Conservation (phyloP, 2,329 filamentous ascomycete genomes). For the Macrophomina tecta region DNA sequence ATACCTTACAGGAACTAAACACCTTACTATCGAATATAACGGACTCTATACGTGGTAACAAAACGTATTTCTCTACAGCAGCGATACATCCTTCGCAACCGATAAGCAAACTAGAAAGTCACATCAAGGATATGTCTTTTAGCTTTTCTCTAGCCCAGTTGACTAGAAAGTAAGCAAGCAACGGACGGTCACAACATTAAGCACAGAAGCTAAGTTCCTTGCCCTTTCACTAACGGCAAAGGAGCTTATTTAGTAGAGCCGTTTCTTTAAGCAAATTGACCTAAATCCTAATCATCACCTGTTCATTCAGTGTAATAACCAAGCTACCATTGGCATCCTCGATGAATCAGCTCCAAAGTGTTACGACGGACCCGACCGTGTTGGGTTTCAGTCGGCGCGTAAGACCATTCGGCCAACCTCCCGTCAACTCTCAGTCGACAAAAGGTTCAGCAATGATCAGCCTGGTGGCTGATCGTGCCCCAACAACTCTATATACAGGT, state of each 20-base stretch:
- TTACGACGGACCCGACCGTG: no score
- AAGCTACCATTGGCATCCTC: background rate
- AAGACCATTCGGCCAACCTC: no score
- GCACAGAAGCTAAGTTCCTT: constrained; percentile 34
- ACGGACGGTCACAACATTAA: constrained; percentile 33
- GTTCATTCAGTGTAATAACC: constrained; percentile 24
- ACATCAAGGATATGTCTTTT: constrained; percentile 35
- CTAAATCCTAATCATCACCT: constrained; percentile 17
- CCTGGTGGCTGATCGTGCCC: no score
- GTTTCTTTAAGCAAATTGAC: constrained; percentile 31
- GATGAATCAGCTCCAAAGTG: constrained; percentile 28
- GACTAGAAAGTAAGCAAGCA: constrained; percentile 32
- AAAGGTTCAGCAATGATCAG: no score
- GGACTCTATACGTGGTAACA: constrained; percentile 24
- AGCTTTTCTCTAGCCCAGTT: constrained; percentile 32
- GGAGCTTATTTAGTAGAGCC: constrained; percentile 28
- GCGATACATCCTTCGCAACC: constrained; percentile 33
- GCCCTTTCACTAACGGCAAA: constrained; percentile 25
- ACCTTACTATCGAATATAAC: constrained; percentile 25
- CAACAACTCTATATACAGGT: no score
- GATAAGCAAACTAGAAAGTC: constrained; percentile 29
- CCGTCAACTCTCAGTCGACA: no score
- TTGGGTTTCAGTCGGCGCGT: no score
- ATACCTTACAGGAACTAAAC: constrained; percentile 29
- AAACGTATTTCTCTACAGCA: constrained; percentile 24